phyloP scores from a whole-genome alignment of 2,329 filamentous ascomycete species.

The Apiospora marii region DNA sequence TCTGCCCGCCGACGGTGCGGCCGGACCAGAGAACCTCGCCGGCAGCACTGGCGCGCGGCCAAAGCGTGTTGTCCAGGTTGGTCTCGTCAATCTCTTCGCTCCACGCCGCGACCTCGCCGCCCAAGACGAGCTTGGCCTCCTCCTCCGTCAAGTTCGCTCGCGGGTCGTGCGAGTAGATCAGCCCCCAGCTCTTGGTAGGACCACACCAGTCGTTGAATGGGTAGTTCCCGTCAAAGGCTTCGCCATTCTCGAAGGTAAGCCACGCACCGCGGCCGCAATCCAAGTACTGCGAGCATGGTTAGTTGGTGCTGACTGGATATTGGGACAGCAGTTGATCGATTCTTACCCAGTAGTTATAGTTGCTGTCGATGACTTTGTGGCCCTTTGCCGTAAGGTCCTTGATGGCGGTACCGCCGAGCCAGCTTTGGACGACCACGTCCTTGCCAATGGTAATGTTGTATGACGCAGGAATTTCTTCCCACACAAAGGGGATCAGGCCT shows the following conservation, averaged over 20 bases:
- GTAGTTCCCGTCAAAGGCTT: slow-evolving; percentile 59
- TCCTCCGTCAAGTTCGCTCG: slow-evolving; percentile 67
- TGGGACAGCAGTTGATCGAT: not conserved
- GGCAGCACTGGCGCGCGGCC: slow-evolving; percentile 78
- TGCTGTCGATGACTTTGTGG: slow-evolving; percentile 76
- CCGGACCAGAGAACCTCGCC: slow-evolving; percentile 86
- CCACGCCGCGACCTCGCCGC: slow-evolving; percentile 86
- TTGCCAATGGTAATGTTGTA: slow-evolving; percentile 79
- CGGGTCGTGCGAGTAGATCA: slow-evolving; percentile 84
- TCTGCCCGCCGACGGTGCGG: slow-evolving; percentile 68
- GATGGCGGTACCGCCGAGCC: slow-evolving; percentile 72
- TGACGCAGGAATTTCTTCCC: slow-evolving; percentile 84
- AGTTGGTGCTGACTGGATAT: not conserved
- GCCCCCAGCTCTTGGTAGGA: slow-evolving; percentile 81
- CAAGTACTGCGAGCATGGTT: slow-evolving; percentile 65
- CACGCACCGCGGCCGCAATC: slow-evolving; percentile 85
- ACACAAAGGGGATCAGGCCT: slow-evolving; percentile 78
- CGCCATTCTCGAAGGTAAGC: slow-evolving; percentile 73
- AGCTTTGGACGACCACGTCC: slow-evolving; percentile 81
- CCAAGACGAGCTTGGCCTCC: slow-evolving; percentile 73
- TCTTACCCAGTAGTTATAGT: slow-evolving; percentile 77
- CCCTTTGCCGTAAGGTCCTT: slow-evolving; percentile 67
- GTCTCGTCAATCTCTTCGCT: slow-evolving; percentile 78
- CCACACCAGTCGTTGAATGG: slow-evolving; percentile 85
- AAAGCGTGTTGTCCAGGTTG: slow-evolving; percentile 79